Base-by-base conservation (phyloP, 73 alveolate species). In the Paramecium sexaurelia region DNA sequence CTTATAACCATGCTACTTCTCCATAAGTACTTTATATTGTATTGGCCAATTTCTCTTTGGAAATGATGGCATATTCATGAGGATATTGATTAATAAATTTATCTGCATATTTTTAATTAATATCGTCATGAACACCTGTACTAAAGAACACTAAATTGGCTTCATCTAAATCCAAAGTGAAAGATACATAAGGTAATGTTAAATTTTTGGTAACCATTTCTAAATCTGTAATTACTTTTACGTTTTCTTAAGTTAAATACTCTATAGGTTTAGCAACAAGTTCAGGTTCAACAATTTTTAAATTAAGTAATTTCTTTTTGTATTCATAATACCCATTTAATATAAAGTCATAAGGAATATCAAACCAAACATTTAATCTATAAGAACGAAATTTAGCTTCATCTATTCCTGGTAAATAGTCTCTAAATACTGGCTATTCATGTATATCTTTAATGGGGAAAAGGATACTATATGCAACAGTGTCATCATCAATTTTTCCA, bases 371-470 rank as follows among this genome's bases (percentile, higher is more conserved):
- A 67, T 94, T 73, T 20, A 98, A 95, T 87, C 99, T 88, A 45
- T 97, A 94, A 0, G 99, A 97, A 75, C 99, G 96, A 92, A 93
- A 96, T 40, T 95, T 83, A 73, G 94, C 96, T 93, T 97, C 99
- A 43, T 92, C 92, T 11, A 96, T 84, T 7, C 97, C 98, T 19
- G 94, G 92, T 55, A 98, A 93, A 92, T 91, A 98, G 92, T 98
- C 99, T 93, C 99, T 96, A 47, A 87, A 93, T 9, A 98, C 36
- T 17, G 91, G 82, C 11, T 94, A 96, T 36, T 96, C 98, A 39
- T 85, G 84, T 9, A 96, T 82, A 73, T 97, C 95, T 84, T 91
- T 71, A 15, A 55, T 85, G 19, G 99, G 99, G 98, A 99, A 97
- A n/a, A 92, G 75, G 24, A 97, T 82, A 27, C 99, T 89, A 92